phyloP scores from a whole-genome alignment of 805 yeast species.

The Metschnikowia santaceciliae region DNA sequence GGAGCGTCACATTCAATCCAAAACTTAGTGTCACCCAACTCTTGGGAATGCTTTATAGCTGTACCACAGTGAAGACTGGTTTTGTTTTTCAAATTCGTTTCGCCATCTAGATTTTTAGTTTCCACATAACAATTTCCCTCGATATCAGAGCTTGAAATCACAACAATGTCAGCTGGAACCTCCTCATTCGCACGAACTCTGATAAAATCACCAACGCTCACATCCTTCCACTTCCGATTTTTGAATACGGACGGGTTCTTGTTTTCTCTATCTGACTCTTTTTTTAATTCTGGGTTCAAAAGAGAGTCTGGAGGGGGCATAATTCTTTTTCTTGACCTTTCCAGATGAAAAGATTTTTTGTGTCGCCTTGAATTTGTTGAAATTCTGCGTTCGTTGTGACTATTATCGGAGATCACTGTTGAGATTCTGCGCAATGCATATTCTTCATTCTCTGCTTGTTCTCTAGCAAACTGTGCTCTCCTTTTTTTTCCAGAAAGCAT shows the following conservation, averaged over 20 bases:
- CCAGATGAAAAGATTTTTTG: conserved; percentile 16
- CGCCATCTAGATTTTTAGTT: conserved; percentile 26
- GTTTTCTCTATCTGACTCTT: not conserved
- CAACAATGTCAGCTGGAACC: conserved; percentile 67
- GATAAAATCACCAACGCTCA: conserved; percentile 57
- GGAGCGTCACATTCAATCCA: conserved; percentile 72
- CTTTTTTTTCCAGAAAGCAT: conserved; percentile 24
- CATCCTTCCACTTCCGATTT: conserved; percentile 20
- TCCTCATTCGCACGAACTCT: conserved; percentile 67
- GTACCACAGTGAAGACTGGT: conserved; percentile 52
- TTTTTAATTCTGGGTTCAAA: conserved; percentile 20
- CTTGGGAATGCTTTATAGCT: conserved; percentile 51
- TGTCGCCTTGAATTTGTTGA: conserved; percentile 9
- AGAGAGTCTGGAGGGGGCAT: conserved; percentile 19
- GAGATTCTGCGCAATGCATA: conserved; percentile 34
- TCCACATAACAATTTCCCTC: conserved; percentile 63
- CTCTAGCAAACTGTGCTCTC: conserved; percentile 25
- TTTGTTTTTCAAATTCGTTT: conserved; percentile 48
- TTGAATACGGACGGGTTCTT: conserved; percentile 14
- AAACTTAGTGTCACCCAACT: conserved; percentile 54
- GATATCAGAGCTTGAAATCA: conserved; percentile 64
- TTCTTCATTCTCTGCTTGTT: conserved; percentile 23
- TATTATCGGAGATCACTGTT: conserved; percentile 34
- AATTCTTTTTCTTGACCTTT: conserved; percentile 5
- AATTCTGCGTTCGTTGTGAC: conserved; percentile 12